phyloP scores from a whole-genome alignment of 2,329 filamentous ascomycete species.

The Venturia carpophila region DNA sequence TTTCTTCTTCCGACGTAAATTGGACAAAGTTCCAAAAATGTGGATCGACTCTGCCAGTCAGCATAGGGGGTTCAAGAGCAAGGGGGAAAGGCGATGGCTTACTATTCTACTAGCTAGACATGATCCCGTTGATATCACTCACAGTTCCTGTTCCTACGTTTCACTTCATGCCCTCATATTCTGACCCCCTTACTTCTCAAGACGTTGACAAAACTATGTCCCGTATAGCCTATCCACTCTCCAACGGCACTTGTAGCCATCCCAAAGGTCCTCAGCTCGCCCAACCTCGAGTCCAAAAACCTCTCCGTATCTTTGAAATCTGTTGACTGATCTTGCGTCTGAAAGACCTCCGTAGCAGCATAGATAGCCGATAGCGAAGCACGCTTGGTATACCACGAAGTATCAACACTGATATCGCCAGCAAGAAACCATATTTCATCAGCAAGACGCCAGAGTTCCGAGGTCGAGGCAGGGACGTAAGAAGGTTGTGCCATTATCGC shows the following conservation, averaged over 20 bases:
- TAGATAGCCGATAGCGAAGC: slow-evolving; percentile 58
- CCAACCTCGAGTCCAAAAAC: slow-evolving; percentile 67
- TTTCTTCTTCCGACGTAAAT: neutral
- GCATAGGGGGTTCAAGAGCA: neutral
- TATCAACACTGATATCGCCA: slow-evolving; percentile 73
- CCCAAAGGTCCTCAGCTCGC: slow-evolving; percentile 54
- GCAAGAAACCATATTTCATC: slow-evolving; percentile 90
- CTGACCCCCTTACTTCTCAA: slow-evolving; percentile 80
- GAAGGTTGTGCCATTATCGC: slow-evolving; percentile 82
- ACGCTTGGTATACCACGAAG: slow-evolving; percentile 77
- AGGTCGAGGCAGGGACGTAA: slow-evolving; percentile 66
- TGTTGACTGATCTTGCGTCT: slow-evolving; percentile 76
- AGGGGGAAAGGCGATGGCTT: neutral
- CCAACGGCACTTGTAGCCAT: slow-evolving; percentile 55
- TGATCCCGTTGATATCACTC: neutral
- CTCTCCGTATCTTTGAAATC: slow-evolving; percentile 69
- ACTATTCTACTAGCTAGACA: neutral
- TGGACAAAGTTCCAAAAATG: neutral
- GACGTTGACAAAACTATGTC: slow-evolving; percentile 68
- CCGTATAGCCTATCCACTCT: slow-evolving; percentile 77
- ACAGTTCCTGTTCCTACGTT: neutral
- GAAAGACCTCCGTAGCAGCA: slow-evolving; percentile 73
- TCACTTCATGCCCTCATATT: slow-evolving; percentile 37
- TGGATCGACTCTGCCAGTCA: neutral
- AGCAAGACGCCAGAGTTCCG: slow-evolving; percentile 71